Percentiles rank a stretch among this genome's conserved stretches.
phyloP scores from a whole-genome alignment of 1,284 basidiomycete genomes.

The Mycena sp. region DNA sequence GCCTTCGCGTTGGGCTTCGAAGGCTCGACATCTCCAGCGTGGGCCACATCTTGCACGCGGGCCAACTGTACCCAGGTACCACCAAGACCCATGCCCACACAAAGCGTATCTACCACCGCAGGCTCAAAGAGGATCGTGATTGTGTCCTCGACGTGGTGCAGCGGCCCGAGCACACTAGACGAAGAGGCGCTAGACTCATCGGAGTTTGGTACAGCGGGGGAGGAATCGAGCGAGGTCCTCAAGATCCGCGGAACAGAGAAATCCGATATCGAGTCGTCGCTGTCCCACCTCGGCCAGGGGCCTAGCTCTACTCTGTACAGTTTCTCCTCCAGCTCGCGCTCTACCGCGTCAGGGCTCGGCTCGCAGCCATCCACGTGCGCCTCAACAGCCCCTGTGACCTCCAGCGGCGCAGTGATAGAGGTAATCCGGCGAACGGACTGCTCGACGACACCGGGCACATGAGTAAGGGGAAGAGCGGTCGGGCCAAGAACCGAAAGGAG shows the following conservation, averaged over 20 bases:
- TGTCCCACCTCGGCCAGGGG: constrained; percentile 57
- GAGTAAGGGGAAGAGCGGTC: constrained; percentile 50
- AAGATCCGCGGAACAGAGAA: constrained; percentile 48
- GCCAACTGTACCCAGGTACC: too few relatives aligned
- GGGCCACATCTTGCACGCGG: too few relatives aligned
- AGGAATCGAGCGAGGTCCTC: constrained; percentile 13
- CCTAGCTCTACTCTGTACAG: constrained; percentile 61
- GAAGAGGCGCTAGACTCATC: constrained; percentile 5
- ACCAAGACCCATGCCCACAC: too few relatives aligned
- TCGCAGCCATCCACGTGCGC: background rate
- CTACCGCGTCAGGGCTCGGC: constrained; percentile 45
- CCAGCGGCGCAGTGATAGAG: constrained; percentile 39
- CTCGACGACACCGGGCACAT: constrained; percentile 61
- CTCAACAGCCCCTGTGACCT: constrained; percentile 13
- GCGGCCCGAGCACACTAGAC: constrained; percentile 35
- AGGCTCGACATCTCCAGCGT: too few relatives aligned
- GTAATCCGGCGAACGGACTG: constrained; percentile 58
- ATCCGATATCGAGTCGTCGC: constrained; percentile 45
- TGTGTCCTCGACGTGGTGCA: constrained; percentile 54
- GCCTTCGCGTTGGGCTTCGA: too few relatives aligned
- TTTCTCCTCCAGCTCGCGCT: constrained; percentile 55
- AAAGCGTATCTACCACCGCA: too few relatives aligned
- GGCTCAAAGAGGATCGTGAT: constrained; percentile 46
- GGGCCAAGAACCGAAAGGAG: constrained; percentile 24
- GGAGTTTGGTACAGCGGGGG: background rate